A percentile compares a stretch with the other conserved stretches of the same genome.
Conservation (phyloP, 768 basidiomycete species). For the Trametes cingulata region DNA sequence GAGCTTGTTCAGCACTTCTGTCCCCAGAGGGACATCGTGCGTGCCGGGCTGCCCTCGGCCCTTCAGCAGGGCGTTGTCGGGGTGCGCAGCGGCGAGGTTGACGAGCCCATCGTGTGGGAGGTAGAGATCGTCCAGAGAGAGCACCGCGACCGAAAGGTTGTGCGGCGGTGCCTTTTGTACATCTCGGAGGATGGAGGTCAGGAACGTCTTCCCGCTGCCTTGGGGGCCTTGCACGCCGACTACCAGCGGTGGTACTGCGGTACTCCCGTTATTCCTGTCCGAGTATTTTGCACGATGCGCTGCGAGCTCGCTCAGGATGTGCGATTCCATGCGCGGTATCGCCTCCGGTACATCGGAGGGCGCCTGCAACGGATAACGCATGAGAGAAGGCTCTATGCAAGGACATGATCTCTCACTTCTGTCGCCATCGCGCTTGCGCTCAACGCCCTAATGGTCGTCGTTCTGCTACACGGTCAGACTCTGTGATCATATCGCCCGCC, state of each 20-base stretch:
- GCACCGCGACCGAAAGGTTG: conserved; percentile 55
- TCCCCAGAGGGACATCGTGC: conserved; percentile 76
- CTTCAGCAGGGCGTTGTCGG: conserved; percentile 64
- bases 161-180: conserved; percentile 43
- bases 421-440: background rate
- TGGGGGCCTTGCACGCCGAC: conserved; percentile 92
- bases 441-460: background rate
- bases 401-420: background rate
- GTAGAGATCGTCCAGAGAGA: conserved; percentile 88
- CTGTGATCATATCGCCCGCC: background rate
- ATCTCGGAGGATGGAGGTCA: conserved; percentile 58
- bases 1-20: conserved; percentile 51
- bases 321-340: conserved; percentile 40
- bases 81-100: conserved; percentile 53
- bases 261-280: background rate
- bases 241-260: conserved; percentile 58
- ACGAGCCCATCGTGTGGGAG: conserved; percentile 65
- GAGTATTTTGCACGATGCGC: conserved; percentile 30
- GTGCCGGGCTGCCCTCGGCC: conserved; percentile 95
- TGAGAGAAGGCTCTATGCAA: background rate
- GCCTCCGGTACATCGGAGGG: conserved; percentile 28
- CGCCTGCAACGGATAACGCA: background rate
- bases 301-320: conserved; percentile 40
- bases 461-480: background rate
- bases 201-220: conserved; percentile 89